Evolutionary conservation across 371 early-diverging fungal species (phyloP).

Genomic region (Gilbertella persicaria): DNA sequence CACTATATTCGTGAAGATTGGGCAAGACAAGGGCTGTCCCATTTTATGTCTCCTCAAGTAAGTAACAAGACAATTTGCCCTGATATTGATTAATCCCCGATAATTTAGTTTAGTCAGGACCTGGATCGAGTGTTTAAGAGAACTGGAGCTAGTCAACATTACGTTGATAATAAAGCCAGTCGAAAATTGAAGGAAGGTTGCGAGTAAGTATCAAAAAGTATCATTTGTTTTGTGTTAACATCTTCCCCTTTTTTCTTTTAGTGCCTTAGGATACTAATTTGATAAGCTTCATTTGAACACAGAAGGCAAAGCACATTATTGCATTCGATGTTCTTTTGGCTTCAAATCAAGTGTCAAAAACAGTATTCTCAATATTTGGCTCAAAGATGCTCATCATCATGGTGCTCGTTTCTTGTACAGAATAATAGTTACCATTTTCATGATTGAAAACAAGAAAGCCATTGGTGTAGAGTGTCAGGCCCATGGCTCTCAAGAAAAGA

Average conservation of each 20-base stretch:
- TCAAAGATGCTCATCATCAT: conserved; percentile 63
- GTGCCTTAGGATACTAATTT: conserved; percentile 61
- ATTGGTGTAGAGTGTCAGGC: conserved; percentile 52
- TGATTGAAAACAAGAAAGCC: conserved; percentile 52
- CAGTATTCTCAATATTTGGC: conserved; percentile 66
- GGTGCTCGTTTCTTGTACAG: conserved; percentile 67
- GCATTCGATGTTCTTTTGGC: conserved; percentile 70
- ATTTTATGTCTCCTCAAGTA: conserved; percentile 52
- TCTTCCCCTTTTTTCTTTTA: conserved; percentile 22
- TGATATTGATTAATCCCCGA: not conserved
- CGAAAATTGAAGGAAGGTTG: conserved; percentile 66
- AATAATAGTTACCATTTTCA: conserved; percentile 56
- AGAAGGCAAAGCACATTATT: conserved; percentile 57
- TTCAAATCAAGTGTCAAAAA: conserved; percentile 77
- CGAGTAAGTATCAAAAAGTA: conserved; percentile 29
- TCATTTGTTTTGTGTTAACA: not conserved
- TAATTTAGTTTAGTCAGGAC: conserved; percentile 30
- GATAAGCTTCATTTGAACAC: conserved; percentile 73
- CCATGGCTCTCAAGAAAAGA: conserved; percentile 21
- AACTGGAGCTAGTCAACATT: conserved; percentile 56
- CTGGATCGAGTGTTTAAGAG: conserved; percentile 60
- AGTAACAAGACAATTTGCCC: not conserved
- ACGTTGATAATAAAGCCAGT: conserved; percentile 68
- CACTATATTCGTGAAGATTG: conserved; percentile 73
- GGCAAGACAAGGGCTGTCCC: conserved; percentile 62